Percentiles rank a stretch among this genome's conserved stretches.
These are phyloP conservation scores for Tillandsia leiboldiana DNA, from an alignment of 176 grass and related monocot species.

Conservation along the genomic window DNA sequence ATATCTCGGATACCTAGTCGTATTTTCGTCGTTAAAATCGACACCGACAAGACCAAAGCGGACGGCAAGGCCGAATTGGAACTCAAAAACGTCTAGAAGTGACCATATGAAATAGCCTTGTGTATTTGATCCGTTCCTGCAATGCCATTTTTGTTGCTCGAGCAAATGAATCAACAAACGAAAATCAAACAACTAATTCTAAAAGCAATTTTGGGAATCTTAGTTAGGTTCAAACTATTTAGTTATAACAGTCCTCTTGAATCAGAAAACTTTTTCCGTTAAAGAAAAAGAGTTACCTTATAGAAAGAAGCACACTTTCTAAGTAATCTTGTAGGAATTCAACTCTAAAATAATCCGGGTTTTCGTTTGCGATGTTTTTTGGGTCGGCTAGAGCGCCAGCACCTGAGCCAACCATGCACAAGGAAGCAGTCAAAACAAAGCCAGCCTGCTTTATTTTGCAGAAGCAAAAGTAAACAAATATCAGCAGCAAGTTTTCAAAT, in stretches of 20 bases:
- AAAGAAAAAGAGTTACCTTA: conserved; percentile 10
- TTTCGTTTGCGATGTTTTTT: background rate
- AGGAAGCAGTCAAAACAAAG: no score
- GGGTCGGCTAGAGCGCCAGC: background rate
- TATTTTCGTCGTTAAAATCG: conserved; percentile 23
- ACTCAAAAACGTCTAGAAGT: conserved; percentile 48
- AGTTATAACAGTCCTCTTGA: no score
- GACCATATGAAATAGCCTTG: conserved; percentile 80
- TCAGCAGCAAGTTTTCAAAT: background rate
- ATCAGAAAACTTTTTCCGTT: no score
- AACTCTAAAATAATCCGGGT: conserved; percentile 2
- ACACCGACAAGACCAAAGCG: conserved; percentile 40
- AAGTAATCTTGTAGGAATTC: conserved; percentile 10
- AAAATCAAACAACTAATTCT: background rate
- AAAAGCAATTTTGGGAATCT: background rate
- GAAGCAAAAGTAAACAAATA: background rate
- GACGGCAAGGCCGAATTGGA: background rate
- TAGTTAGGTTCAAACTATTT: no score
- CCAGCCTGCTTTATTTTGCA: background rate
- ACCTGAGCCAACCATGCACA: background rate
- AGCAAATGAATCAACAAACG: background rate
- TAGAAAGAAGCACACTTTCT: conserved; percentile 5
- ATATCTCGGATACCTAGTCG: conserved; percentile 25
- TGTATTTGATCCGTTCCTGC: conserved; percentile 66
- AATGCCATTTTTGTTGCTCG: background rate